These are phyloP conservation scores for Sugiyamaella chiloensis DNA, from an alignment of 805 yeast genomes.

Conservation along the genomic window DNA sequence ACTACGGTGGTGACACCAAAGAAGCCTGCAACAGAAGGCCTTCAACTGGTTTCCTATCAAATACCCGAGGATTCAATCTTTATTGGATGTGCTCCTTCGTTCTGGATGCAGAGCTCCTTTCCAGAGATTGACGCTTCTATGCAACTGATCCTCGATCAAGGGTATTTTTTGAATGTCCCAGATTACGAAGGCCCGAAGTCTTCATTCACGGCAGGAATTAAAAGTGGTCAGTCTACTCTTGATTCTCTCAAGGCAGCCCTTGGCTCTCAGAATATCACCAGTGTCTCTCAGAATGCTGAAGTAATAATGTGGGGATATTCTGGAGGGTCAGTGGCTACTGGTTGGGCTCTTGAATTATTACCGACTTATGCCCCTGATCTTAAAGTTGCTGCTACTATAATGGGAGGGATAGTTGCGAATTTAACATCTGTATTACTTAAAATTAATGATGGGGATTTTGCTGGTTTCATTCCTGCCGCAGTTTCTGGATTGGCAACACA, in stretches of 20 bases:
- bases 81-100: conserved; percentile 31
- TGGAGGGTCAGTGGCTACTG: conserved; percentile 72
- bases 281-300: conserved; percentile 31
- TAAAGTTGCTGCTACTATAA: conserved; percentile 27
- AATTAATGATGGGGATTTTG: conserved; percentile 19
- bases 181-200: conserved; percentile 32
- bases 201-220: conserved; percentile 29
- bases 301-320: conserved; percentile 85
- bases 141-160: conserved; percentile 18
- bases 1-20: conserved; percentile 30
- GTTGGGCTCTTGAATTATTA: conserved; percentile 37
- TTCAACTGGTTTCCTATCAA: conserved; percentile 27
- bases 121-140: conserved; percentile 11
- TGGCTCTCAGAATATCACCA: conserved; percentile 25
- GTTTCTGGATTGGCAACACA: conserved; percentile 25
- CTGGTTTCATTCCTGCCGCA: conserved; percentile 28
- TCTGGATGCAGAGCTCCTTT: conserved; percentile 17
- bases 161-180: conserved; percentile 23
- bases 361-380: conserved; percentile 28
- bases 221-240: conserved; percentile 26
- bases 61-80: conserved; percentile 28
- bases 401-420: conserved; percentile 28
- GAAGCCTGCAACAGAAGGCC: not conserved
- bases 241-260: conserved; percentile 28
- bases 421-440: conserved; percentile 18